A percentile compares a stretch with the other conserved stretches of the same genome.
Evolutionary conservation across 169 alveolate genomes (phyloP).

Genomic region (Perkinsus olseni): DNA sequence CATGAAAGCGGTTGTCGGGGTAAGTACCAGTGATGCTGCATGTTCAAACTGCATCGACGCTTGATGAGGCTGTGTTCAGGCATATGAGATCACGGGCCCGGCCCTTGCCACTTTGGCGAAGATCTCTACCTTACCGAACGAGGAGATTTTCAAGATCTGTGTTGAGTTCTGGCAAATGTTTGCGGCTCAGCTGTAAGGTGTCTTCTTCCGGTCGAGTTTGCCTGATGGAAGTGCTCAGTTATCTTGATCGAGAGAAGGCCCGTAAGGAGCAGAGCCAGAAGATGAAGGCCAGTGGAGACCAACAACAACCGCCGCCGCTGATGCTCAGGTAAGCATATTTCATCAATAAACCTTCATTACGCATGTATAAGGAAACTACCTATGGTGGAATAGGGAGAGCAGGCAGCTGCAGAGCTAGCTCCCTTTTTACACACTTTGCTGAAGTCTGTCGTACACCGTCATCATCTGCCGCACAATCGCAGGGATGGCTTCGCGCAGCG

Average conservation of each 20-base stretch:
- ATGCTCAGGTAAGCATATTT: background rate
- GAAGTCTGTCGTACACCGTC: too few relatives aligned
- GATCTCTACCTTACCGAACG: conserved; percentile 68
- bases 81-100: background rate
- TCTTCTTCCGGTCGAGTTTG: background rate
- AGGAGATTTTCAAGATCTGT: conserved; percentile 92
- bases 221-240: background rate
- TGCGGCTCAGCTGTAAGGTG: conserved; percentile 45
- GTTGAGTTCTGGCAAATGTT: conserved; percentile 93
- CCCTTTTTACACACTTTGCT: too few relatives aligned
- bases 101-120: conserved; percentile 22
- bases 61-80: background rate
- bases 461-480: background rate
- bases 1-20: background rate
- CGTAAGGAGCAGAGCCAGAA: background rate
- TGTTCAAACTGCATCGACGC: background rate
- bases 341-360: too few relatives aligned
- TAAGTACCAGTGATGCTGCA: background rate
- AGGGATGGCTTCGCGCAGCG: background rate
- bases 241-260: background rate
- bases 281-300: background rate
- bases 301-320: background rate
- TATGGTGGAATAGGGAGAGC: too few relatives aligned
- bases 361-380: too few relatives aligned
- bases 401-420: too few relatives aligned